Evolutionary conservation across 2,329 filamentous ascomycete species (phyloP).

Genomic region (Massarina eburnea): DNA sequence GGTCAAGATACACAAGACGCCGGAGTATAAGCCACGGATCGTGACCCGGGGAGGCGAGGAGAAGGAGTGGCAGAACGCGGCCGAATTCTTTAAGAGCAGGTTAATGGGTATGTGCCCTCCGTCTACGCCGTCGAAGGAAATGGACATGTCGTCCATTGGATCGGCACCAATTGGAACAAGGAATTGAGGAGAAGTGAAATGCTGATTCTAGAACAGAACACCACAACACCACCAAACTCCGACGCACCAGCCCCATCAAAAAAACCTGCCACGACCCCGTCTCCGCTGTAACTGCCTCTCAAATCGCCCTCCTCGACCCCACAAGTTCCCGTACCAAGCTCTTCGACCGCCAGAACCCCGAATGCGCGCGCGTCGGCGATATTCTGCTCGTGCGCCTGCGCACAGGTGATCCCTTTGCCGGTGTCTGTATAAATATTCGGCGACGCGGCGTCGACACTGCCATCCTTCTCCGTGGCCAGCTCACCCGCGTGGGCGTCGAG

Average conservation of each 20-base stretch:
- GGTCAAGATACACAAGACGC: not conserved
- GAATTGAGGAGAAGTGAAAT: too few species aligned
- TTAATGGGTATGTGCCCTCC: not conserved
- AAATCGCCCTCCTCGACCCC: slow-evolving; percentile 78
- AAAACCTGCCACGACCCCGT: slow-evolving; percentile 68
- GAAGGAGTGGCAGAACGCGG: slow-evolving; percentile 2
- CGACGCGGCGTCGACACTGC: slow-evolving; percentile 84
- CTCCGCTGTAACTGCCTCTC: slow-evolving; percentile 64
- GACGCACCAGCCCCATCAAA: slow-evolving; percentile 47
- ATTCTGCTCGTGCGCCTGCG: slow-evolving; percentile 86
- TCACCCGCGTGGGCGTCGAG: slow-evolving; percentile 87
- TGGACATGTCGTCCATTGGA: not conserved
- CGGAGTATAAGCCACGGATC: not conserved
- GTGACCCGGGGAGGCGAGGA: not conserved
- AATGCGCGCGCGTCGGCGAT: slow-evolving; percentile 82
- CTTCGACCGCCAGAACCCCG: slow-evolving; percentile 75
- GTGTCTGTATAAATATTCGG: slow-evolving; percentile 84
- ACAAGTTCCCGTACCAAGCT: slow-evolving; percentile 79
- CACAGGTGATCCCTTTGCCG: slow-evolving; percentile 85
- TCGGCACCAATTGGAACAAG: not conserved
- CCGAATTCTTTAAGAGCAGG: slow-evolving; percentile 1
- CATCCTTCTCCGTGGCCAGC: slow-evolving; percentile 80
- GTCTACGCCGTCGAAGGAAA: not conserved
- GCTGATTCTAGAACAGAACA: not conserved
- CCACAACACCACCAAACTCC: slow-evolving; percentile 1